Base-by-base conservation (phyloP, 495 filamentous ascomycete genomes). In the Neurospora sp. region DNA sequence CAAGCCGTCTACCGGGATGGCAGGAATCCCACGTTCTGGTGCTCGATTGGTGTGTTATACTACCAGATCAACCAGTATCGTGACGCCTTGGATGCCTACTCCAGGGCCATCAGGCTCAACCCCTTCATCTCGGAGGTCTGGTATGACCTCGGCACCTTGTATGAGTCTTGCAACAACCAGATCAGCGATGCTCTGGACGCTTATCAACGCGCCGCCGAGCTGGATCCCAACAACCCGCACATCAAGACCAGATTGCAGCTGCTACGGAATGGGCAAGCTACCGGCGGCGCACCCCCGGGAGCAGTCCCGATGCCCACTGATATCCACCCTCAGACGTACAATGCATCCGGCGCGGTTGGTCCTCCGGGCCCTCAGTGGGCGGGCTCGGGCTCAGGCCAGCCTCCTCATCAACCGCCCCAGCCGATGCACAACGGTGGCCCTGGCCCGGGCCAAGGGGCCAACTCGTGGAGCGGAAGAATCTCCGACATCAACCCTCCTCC, bases 41-140 rank as follows among this genome's bases (percentile, higher is more conserved):
- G 96, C 84, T 99, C 96, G 31, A 99, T 99, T 80, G 96, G 96
- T 79, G 96, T 99, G 20, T 89, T 99, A 44, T 99, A 99, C 79
- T 99, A 98, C 83, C 96, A 99, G 83, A 99, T 99, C 85, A 99
- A 99, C 80, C 96, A 99, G 86, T 99, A 99, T 81, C 90, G 96
- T 69, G 96, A 99, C 86, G 96, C 96, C 20, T 89, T 99, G 69
- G 96, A 99, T 87, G 96, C 96, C 74, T 99, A 99, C 83, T 97
- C 94, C 76, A 93, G 96, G 73, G 96, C 96, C 59, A 99, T 99
- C 77, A 93, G 96, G 73, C 84, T 99, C 78, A 99, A 98, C 79
- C 96, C 96, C 3, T 97, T 96, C 85, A 99, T 99, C 75, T 98
- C 96, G 5, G 96, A 99, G 81, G 96, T 99, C 48, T 99, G 96